A percentile compares a stretch with the other conserved stretches of the same genome.
These are phyloP conservation scores for Lecanicillium sp. DNA, from an alignment of 2,329 filamentous ascomycete genomes.

Conservation along the genomic window DNA sequence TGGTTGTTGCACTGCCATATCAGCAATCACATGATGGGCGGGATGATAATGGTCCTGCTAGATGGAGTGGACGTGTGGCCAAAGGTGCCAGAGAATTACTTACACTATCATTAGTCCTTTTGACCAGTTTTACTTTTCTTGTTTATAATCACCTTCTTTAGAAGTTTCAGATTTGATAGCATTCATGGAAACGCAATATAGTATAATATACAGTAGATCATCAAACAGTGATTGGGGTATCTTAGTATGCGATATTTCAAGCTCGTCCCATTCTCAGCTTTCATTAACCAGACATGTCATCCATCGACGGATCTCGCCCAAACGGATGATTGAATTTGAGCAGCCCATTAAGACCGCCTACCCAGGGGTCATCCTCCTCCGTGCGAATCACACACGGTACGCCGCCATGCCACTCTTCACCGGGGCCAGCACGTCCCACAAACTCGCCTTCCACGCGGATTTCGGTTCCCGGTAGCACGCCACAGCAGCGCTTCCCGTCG, in stretches of 20 bases:
- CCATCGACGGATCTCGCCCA: conserved; percentile 43
- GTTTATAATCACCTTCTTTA: too few relatives aligned
- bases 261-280: too few relatives aligned
- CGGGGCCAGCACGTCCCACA: conserved; percentile 44
- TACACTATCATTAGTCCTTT: not conserved
- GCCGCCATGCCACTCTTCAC: conserved; percentile 61
- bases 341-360: conserved; percentile 85
- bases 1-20: conserved; percentile 49
- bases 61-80: conserved; percentile 42
- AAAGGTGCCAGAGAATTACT: conserved; percentile 33
- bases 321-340: conserved; percentile 98
- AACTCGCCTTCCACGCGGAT: conserved; percentile 84
- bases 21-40: conserved; percentile 44
- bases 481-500: conserved; percentile 64
- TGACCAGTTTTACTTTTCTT: not conserved
- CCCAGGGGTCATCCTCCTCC: conserved; percentile 86
- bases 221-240: too few relatives aligned
- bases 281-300: conserved; percentile 26
- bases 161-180: too few relatives aligned
- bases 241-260: not conserved
- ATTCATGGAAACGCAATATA: too few relatives aligned
- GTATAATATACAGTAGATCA: too few relatives aligned
- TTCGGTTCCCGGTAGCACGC: conserved; percentile 70
- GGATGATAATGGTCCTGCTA: conserved; percentile 48
- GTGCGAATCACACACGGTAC: conserved; percentile 84